Evolutionary conservation across 2,329 filamentous ascomycete species (phyloP).

Genomic region (Talaromyces sp.): DNA sequence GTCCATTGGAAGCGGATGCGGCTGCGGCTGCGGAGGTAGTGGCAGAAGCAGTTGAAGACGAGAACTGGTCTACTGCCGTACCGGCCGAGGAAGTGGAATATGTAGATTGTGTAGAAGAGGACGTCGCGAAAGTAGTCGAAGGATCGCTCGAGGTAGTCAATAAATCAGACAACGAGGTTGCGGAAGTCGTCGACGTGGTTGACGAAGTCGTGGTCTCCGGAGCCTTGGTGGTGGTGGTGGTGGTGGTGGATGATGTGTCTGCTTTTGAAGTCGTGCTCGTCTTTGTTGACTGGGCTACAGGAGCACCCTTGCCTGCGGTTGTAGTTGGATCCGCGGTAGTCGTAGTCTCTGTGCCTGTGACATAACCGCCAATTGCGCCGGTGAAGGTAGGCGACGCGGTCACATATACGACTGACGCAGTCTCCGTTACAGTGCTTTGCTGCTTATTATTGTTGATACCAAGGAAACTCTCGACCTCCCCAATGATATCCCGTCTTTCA

Average conservation of each 20-base stretch:
- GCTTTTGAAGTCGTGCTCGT: constrained; percentile 7
- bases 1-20: constrained; percentile 34
- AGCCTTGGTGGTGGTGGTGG: constrained; percentile 5
- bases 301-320: constrained; percentile 17
- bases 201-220: constrained; percentile 7
- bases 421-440: constrained; percentile 1
- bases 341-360: constrained; percentile 31
- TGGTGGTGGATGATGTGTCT: not conserved
- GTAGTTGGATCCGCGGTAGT: constrained; percentile 17
- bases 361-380: constrained; percentile 51
- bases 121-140: constrained; percentile 18
- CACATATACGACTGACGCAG: constrained; percentile 48
- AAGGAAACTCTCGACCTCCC: constrained; percentile 10
- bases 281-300: constrained; percentile 18
- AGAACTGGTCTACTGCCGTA: constrained; percentile 23
- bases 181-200: not conserved
- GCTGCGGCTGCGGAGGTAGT: constrained; percentile 19
- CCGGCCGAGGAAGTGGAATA: constrained; percentile 15
- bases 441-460: not conserved
- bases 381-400: constrained; percentile 54
- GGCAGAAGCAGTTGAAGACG: constrained; percentile 26
- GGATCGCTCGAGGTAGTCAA: constrained; percentile 15
- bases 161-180: constrained; percentile 10
- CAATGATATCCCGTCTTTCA: constrained; percentile 9
- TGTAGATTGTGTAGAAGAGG: constrained; percentile 11